Evolutionary conservation across 2,329 filamentous ascomycete genomes (phyloP).

Genomic region (Neoascochyta sp.): DNA sequence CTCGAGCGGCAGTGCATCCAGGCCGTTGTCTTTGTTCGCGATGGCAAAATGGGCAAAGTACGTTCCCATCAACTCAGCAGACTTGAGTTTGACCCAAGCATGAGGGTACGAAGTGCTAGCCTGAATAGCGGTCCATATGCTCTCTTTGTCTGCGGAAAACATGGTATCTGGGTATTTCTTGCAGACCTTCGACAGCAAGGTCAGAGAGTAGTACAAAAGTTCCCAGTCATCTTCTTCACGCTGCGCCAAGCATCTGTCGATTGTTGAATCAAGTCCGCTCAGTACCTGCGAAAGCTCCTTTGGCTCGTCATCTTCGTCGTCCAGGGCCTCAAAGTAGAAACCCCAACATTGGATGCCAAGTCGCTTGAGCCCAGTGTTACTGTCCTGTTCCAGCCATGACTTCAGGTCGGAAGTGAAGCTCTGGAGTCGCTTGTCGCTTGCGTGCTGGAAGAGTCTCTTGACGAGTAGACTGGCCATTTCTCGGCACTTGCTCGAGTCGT

Average conservation of each 20-base stretch:
- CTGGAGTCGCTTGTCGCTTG: constrained; percentile 67
- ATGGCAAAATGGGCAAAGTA: constrained; percentile 77
- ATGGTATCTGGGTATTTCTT: constrained; percentile 62
- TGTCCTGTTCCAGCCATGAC: constrained; percentile 71
- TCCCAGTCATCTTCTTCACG: constrained; percentile 63
- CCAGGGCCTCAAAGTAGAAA: constrained; percentile 69
- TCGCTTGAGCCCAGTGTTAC: constrained; percentile 66
- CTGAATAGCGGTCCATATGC: constrained; percentile 69
- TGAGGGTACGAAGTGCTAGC: constrained; percentile 69
- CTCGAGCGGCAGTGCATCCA: constrained; percentile 57
- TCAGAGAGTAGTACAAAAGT: constrained; percentile 69
- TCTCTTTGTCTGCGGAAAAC: constrained; percentile 56
- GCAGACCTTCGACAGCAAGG: constrained; percentile 64
- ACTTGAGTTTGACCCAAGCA: constrained; percentile 69
- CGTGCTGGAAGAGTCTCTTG: constrained; percentile 73
- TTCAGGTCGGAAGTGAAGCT: constrained; percentile 69
- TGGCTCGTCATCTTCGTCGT: constrained; percentile 51
- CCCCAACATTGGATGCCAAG: constrained; percentile 77
- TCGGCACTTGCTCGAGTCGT: constrained; percentile 80
- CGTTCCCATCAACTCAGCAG: constrained; percentile 69
- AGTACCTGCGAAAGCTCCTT: constrained; percentile 64
- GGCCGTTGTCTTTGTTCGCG: constrained; percentile 53
- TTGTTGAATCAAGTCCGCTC: constrained; percentile 49
- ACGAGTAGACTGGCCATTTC: constrained; percentile 76
- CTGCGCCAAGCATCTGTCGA: constrained; percentile 49